These are phyloP conservation scores for Primulina eburnea DNA, from an alignment of 257 asterid species.

Conservation along the genomic window DNA sequence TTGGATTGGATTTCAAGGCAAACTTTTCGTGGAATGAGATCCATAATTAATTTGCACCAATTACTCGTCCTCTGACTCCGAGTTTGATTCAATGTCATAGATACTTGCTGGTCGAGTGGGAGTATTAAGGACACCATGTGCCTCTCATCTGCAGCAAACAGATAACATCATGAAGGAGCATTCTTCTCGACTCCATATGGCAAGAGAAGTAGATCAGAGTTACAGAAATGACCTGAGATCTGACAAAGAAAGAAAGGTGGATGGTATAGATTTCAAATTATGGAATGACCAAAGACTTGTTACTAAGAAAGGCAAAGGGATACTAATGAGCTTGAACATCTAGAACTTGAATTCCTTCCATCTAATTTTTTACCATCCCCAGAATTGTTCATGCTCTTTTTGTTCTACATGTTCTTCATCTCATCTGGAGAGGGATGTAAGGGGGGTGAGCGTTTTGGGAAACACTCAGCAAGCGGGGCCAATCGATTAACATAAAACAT, in stretches of 20 bases:
- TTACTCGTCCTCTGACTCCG: not conserved
- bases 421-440: too few species aligned
- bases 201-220: conserved; percentile 18
- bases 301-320: too few species aligned
- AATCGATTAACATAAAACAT: too few species aligned
- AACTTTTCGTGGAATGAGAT: not conserved
- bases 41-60: not conserved
- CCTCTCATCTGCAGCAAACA: conserved; percentile 22
- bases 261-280: not conserved
- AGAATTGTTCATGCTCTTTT: too few species aligned
- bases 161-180: conserved; percentile 16
- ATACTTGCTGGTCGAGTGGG: conserved; percentile 31
- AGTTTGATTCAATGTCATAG: conserved; percentile 25
- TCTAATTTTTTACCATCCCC: too few species aligned
- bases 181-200: conserved; percentile 18
- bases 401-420: too few species aligned
- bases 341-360: too few species aligned
- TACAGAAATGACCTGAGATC: conserved; percentile 13
- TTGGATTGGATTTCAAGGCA: not conserved
- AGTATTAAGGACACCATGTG: conserved; percentile 14
- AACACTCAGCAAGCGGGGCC: too few species aligned
- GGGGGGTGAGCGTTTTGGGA: too few species aligned
- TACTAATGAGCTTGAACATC: too few species aligned
- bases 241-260: conserved; percentile 8
- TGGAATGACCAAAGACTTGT: conserved; percentile 17